Evolutionary conservation across 1,284 basidiomycete species (phyloP), one percentile per base, ranked within the genome.

Genomic region (Ustilago shanxiensis): DNA sequence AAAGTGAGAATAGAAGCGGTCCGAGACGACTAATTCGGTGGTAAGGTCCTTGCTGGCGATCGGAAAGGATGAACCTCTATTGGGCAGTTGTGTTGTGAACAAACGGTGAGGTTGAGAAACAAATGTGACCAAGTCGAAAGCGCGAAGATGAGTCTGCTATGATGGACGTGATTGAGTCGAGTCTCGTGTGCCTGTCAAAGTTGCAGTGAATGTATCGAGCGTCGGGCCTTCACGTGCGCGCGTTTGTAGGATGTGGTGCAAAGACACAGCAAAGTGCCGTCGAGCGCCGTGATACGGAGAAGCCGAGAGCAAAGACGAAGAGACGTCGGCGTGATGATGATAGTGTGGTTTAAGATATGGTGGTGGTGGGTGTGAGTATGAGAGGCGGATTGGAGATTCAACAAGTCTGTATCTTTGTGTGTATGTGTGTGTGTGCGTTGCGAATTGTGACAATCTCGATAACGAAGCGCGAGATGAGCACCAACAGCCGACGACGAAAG

Each of bases 401-500:
- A 45, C 44, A 45, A 54, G 20, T 22, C 20, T 22, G 51, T 20
- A n/a, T n/a, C n/a, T n/a, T 33, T 33, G 31, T 33, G 31, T 6
- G 31, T 33, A n/a, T n/a, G n/a, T n/a, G 31, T 33, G 31, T 26
- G 44, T 47, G 55, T 29, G n/a, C n/a, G n/a, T n/a, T n/a, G n/a
- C n/a, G 14, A 29, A 41, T 56, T 35, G 54, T 29, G 54, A 56
- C 61, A 63, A 63, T 63, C 61, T 63, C 61, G 61, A 63, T 57
- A 63, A 54, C 29, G 29, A 9, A 39, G 44, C 55, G 55, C 44
- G 44, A 57, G 55, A 31, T 57, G 54, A 57, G 55, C 44, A 50
- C 26, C 60, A 54, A 39, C 29, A 26, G 18, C 31, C 41, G 31
- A 39, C 35, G 29, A 16, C 44, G 16, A 41, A 18, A 31, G 26